Percentiles rank a stretch among this genome's conserved stretches.
These are phyloP conservation scores for Aspergillus sojae DNA, from an alignment of 2,329 filamentous ascomycete genomes.

Conservation along the genomic window DNA sequence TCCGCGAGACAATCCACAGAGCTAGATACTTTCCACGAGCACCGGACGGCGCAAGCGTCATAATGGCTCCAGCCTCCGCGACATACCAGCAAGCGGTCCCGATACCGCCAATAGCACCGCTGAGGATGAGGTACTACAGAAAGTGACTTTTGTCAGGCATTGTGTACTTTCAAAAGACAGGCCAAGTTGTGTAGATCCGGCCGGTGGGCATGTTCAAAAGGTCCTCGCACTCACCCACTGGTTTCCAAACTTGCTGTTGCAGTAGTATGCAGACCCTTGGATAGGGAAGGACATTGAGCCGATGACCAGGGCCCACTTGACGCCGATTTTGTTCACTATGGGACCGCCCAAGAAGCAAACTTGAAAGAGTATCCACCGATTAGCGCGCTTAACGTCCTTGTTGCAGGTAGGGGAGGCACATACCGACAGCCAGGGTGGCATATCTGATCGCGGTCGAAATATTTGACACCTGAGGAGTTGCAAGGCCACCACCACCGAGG, in stretches of 20 bases:
- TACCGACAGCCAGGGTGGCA: slow-evolving; percentile 33
- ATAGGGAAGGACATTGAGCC: slow-evolving; percentile 49
- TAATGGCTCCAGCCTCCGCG: slow-evolving; percentile 52
- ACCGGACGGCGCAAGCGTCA: slow-evolving; percentile 51
- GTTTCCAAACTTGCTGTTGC: slow-evolving; percentile 53
- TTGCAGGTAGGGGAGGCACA: slow-evolving; percentile 4
- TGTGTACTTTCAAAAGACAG: background rate
- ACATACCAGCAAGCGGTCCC: slow-evolving; percentile 54
- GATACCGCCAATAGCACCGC: slow-evolving; percentile 41
- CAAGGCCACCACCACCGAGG: slow-evolving; percentile 50
- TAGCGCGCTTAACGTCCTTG: background rate
- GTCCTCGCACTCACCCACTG: slow-evolving; percentile 45
- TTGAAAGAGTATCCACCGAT: background rate
- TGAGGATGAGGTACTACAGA: slow-evolving; percentile 43
- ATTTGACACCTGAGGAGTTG: slow-evolving; percentile 48
- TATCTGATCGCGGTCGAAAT: slow-evolving; percentile 40
- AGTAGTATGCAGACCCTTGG: slow-evolving; percentile 52
- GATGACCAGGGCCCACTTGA: slow-evolving; percentile 52
- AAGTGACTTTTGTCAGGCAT: background rate
- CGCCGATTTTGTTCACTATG: slow-evolving; percentile 51
- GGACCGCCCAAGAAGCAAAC: slow-evolving; percentile 50
- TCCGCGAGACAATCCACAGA: slow-evolving; percentile 52
- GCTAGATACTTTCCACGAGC: slow-evolving; percentile 53
- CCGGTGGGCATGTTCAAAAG: no score
- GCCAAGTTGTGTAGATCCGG: background rate